Conservation (phyloP, 148 eudicot species). For the Arbutus unedo region DNA sequence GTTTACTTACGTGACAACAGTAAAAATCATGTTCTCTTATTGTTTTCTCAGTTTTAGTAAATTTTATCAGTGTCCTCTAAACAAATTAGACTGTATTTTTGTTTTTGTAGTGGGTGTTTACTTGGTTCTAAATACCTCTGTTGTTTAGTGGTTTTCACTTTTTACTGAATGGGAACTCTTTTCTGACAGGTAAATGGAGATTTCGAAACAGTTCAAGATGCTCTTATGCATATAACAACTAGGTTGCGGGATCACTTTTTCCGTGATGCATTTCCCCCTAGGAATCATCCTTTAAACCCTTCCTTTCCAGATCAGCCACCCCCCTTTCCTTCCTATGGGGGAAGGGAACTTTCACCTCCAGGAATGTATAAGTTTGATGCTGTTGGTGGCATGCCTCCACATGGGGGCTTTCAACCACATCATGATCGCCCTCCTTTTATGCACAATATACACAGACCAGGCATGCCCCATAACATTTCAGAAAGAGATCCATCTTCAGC, state of each 20-base stretch:
- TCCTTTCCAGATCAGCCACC: conserved; percentile 58
- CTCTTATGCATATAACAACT: conserved; percentile 77
- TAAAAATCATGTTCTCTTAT: neutral
- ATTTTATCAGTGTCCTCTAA: neutral
- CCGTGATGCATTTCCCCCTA: conserved; percentile 74
- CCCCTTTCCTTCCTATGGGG: conserved; percentile 52
- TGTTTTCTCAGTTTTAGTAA: neutral
- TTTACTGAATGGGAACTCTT: neutral
- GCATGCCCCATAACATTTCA: conserved; percentile 55
- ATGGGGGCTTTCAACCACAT: conserved; percentile 62
- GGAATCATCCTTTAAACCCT: conserved; percentile 41
- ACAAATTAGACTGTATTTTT: neutral
- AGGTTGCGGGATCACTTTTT: conserved; percentile 73
- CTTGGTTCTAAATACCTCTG: neutral
- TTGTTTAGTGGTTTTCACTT: neutral
- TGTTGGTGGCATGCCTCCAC: conserved; percentile 56
- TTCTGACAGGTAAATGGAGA: conserved; percentile 76
- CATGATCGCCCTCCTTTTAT: conserved; percentile 66
- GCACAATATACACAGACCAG: conserved; percentile 67
- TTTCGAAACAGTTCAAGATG: conserved; percentile 71
- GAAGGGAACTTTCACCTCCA: conserved; percentile 69
- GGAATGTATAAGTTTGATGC: conserved; percentile 64
- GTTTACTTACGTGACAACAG: neutral
- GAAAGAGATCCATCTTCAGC: conserved; percentile 48
- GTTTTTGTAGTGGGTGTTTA: neutral